Evolutionary conservation across 2,329 filamentous ascomycete species (phyloP), one percentile per base, ranked within the genome.

Genomic region (Cytospora leucostoma): DNA sequence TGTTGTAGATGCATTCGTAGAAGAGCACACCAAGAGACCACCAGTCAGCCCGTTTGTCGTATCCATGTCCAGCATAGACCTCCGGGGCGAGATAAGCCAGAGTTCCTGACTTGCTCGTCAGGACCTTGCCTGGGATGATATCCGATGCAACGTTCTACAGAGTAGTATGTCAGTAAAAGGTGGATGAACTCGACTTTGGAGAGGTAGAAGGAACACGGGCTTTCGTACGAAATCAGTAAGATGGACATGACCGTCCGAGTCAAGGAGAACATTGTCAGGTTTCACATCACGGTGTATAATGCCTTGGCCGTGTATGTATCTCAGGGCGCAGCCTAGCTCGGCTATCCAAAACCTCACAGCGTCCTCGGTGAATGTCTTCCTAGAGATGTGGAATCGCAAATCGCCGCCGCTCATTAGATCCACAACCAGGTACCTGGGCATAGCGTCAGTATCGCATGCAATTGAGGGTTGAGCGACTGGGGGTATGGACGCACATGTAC

Each of bases 1-100:
- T 98, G 79, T 96, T 97, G 80, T 98, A 99, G 68, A 99, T 97
- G 83, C 95, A 98, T 76, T 99, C 95, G 76, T 97, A 99, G 76
- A 98, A 98, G n/a, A 96, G 84, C 53, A 99, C 95, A 56, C 95
- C 95, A 27, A 99, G 78, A 7, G 95, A 98, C 95, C 95, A 99
- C 95, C 95, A 99, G 75, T 99, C 95, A 50, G 95, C 93, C 70
- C 95, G 91, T 54, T 88, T 87, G 65, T 91, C 88, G 73, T 99
- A 99, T 47, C 95, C 95, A 66, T 88, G 89, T 56, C 94, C 94
- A 68, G 88, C 85, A 72, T 98, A 99, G 2, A 98, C 95, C 75
- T 99, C 95, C 5, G 95, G 95, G 1, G 94, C 93, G 8, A 99
- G 86, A 73, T 99, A 99, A 60, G 95, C 95, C 64, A 99, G 80